phyloP scores from a whole-genome alignment of 768 basidiomycete species.

The Boletus sp. region DNA sequence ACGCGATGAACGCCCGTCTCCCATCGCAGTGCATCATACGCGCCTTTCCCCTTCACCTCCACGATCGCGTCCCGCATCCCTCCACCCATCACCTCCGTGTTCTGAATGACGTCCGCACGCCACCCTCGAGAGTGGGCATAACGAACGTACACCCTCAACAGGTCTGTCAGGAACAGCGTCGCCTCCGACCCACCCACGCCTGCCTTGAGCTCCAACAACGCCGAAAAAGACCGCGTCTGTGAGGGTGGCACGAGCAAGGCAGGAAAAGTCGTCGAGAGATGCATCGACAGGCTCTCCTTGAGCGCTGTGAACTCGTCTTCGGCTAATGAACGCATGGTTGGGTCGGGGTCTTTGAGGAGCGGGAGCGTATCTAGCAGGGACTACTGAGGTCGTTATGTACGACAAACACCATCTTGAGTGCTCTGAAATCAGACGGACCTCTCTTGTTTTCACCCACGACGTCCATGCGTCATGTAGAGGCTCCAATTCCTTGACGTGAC shows the following conservation, averaged over 20 bases:
- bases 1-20: conserved; percentile 97
- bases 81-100: conserved; percentile 56
- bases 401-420: conserved; percentile 1
- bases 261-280: conserved; percentile 53
- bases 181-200: conserved; percentile 93
- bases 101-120: conserved; percentile 59
- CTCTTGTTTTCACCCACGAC: conserved; percentile 50
- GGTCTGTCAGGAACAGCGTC: conserved; percentile 72
- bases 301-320: conserved; percentile 60
- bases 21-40: conserved; percentile 78
- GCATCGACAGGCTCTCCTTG: conserved; percentile 26
- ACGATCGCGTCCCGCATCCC: conserved; percentile 77
- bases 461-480: conserved; percentile 68
- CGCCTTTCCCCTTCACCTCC: conserved; percentile 74
- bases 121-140: conserved; percentile 56
- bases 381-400: conserved; percentile 42
- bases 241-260: conserved; percentile 72
- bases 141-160: conserved; percentile 81
- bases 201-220: conserved; percentile 86
- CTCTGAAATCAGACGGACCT: conserved; percentile 43
- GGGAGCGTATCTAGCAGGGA: conserved; percentile 59
- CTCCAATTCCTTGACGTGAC: conserved; percentile 67
- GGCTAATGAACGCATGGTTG: conserved; percentile 72
- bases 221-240: conserved; percentile 61
- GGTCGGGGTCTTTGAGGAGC: conserved; percentile 72